Base-by-base conservation (phyloP, 1,284 basidiomycete genomes). In the Austroboletus niveus region DNA sequence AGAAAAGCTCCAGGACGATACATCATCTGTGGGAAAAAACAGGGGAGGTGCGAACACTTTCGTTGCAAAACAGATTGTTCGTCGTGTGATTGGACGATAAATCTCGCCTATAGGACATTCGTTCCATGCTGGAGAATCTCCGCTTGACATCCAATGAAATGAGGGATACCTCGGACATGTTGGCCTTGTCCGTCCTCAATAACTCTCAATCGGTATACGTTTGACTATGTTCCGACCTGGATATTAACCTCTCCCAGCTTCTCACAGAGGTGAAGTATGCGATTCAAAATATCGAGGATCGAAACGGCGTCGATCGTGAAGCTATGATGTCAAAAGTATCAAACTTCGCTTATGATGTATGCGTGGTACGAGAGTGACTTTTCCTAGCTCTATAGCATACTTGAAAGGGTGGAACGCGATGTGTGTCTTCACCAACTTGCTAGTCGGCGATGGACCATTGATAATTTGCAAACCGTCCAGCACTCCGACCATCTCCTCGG, bases 1-100 rank as follows among this genome's bases (percentile, higher is more conserved):
- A 83, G 61, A 70, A 71, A 42, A 50, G 39, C 3, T 58, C 72
- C 32, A 62, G 65, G 49, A 57, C 61, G 32, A 60, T 57, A 46
- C 60, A 65, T 29, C 52, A 60, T 12, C 50, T 60, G 30, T 69
- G 73, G 56, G 53, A 57, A 44, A 54, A 53, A 14, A 50, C 68
- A 11, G 51, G 66, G 32, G 57, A 65, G 58, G 75, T 77, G 52
- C 48, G 63, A 48, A 48, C 27, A 29, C 6, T 7, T 29, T 29
- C 27, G 4, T 29, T 29, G 27, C 6, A 29, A 29, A 29, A 7
- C 5, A 12, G 8, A 42, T 22, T 12, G 8, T 47, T 41, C 14
- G 38, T 34, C 17, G 34, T 42, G 24, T 30, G 15, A 48, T 48
- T 36, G 29, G 22, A 41, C 51, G 50, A 53, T 44, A 24, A 42